These are phyloP conservation scores for Zasmidium angulare DNA, from an alignment of 2,329 filamentous ascomycete species.

Conservation along the genomic window DNA sequence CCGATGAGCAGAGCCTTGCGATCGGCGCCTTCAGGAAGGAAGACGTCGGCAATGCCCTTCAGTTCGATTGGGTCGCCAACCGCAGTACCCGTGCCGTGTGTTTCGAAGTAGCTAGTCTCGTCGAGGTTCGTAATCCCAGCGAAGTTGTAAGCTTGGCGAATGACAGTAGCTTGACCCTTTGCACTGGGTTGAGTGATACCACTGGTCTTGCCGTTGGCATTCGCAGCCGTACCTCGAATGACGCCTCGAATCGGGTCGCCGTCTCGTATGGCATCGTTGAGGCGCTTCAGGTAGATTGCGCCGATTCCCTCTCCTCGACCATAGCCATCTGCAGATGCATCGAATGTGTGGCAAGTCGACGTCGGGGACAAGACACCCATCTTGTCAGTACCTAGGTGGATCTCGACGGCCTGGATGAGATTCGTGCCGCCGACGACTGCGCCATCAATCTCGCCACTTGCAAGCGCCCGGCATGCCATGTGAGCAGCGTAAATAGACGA, in stretches of 20 bases:
- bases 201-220: conserved; percentile 29
- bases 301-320: conserved; percentile 55
- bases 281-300: conserved; percentile 51
- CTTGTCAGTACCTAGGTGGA: conserved; percentile 26
- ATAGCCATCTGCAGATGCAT: conserved; percentile 48
- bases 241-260: conserved; percentile 14
- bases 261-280: conserved; percentile 42
- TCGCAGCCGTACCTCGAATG: conserved; percentile 11
- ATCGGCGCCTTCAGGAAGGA: conserved; percentile 3
- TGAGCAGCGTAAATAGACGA: conserved; percentile 32
- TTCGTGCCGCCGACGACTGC: conserved; percentile 23
- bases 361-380: conserved; percentile 32
- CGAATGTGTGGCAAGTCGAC: conserved; percentile 29
- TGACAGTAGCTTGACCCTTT: conserved; percentile 37
- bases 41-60: conserved; percentile 13
- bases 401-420: conserved; percentile 22
- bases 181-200: conserved; percentile 42
- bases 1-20: conserved; percentile 2
- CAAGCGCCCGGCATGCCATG: conserved; percentile 29
- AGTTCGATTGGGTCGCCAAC: conserved; percentile 25
- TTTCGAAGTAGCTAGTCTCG: conserved; percentile 24
- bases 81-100: conserved; percentile 31
- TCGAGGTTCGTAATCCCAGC: conserved; percentile 31
- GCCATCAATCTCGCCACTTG: conserved; percentile 20
- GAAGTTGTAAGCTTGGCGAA: conserved; percentile 35